Evolutionary conservation across 2,329 filamentous ascomycete genomes (phyloP), one percentile per base, ranked within the genome.

Genomic region (Pseudogymnoascus sp.): DNA sequence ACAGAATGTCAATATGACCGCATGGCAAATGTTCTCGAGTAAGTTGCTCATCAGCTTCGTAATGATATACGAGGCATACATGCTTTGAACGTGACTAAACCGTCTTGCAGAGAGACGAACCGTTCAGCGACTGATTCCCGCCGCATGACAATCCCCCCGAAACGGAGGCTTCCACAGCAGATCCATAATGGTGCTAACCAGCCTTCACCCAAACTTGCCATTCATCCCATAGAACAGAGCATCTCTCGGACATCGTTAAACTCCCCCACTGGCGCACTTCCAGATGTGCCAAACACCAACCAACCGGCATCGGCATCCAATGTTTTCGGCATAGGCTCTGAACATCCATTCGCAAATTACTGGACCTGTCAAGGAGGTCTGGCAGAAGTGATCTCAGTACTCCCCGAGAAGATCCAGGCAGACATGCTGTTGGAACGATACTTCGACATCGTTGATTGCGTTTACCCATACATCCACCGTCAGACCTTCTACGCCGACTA

Each of bases 341-440:
- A 91, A 72, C 89, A 92, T 72, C 89, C 89, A 0, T 92, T 92
- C 72, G 86, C 88, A 71, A 93, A 93, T 72, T 93, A 93, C 75
- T 93, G 90, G 90, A 93, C 89, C 2, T 90, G 87, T 71, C 83
- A 87, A 66, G 90, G 90, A 60, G 90, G 89, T 0, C 77, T 93
- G 16, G 80, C 85, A 7, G 90, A 93, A 75, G 89, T 92, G 6
- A 85, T 92, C 48, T 85, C 84, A 1, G 88, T 92, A 3, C 78
- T 93, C 11, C 90, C 90, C 0, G 87, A 87, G 64, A 92, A 90
- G 76, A 77, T 87, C 7, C 89, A 92, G 74, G 88, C 88, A 62
- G 89, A 93, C 68, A 86, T 90, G 41, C 78, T 93, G 11, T 75
- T 88, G 37, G 78, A 75, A 61, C 80, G 83, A 41, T 88, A 88